A percentile compares a stretch with the other conserved stretches of the same genome.
Conservation (phyloP, 805 yeast genomes). For the Schizosaccharomyces osmophilus region DNA sequence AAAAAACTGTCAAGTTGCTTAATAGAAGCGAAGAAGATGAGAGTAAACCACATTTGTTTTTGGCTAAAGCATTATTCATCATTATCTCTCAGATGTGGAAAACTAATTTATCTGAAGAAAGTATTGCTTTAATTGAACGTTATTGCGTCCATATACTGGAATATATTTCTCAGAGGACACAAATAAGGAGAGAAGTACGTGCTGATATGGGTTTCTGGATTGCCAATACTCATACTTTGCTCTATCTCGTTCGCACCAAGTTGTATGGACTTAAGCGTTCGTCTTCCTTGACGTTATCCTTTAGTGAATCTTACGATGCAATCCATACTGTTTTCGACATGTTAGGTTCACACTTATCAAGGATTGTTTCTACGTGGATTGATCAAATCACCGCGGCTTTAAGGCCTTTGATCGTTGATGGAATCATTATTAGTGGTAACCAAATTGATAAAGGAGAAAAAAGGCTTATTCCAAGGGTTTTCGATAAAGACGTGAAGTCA, state of each 20-base stretch:
- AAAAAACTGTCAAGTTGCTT: background rate
- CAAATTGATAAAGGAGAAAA: background rate
- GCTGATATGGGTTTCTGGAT: background rate
- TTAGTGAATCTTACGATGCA: background rate
- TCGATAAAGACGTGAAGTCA: background rate
- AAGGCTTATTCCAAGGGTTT: background rate
- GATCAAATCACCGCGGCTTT: background rate
- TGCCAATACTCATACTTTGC: background rate
- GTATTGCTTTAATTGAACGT: background rate
- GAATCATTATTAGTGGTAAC: background rate
- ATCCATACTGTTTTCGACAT: background rate
- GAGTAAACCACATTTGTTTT: background rate
- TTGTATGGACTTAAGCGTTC: background rate
- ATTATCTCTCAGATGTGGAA: background rate
- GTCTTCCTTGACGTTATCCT: background rate
- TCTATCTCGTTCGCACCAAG: background rate
- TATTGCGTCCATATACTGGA: background rate
- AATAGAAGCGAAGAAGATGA: background rate
- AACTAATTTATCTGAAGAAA: background rate
- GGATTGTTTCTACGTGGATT: background rate
- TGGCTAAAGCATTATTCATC: background rate
- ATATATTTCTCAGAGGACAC: background rate
- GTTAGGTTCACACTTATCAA: background rate
- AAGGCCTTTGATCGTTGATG: background rate
- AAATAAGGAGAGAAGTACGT: background rate